These are phyloP conservation scores for Russula vinacea DNA, from an alignment of 768 basidiomycete genomes.

Conservation along the genomic window DNA sequence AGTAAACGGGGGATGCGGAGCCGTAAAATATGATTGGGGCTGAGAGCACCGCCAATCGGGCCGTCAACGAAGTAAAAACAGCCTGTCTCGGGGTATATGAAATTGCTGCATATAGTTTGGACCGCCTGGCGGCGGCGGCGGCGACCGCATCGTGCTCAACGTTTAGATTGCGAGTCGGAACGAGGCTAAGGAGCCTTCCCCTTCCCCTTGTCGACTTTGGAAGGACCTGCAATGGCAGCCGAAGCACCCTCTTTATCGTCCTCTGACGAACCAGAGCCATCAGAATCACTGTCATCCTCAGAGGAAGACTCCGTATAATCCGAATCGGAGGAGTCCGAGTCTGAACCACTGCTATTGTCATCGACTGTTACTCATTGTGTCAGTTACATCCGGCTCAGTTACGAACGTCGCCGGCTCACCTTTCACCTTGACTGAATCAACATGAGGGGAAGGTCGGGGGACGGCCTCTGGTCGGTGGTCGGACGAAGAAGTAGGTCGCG, in stretches of 20 bases:
- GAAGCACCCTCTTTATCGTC: slow-evolving; percentile 4
- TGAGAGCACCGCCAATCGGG: neutral
- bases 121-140: neutral
- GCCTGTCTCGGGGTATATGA: neutral
- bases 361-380: neutral
- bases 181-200: neutral
- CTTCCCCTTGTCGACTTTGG: neutral
- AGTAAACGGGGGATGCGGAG: no score
- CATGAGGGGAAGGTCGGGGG: neutral
- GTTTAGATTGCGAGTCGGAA: no score
- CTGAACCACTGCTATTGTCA: neutral
- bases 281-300: slow-evolving; percentile 14
- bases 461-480: neutral
- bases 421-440: neutral
- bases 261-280: slow-evolving; percentile 5
- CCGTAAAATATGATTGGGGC: neutral
- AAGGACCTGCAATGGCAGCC: neutral
- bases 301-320: slow-evolving; percentile 10
- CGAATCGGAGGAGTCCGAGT: neutral
- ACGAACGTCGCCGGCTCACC: neutral
- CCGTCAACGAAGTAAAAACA: neutral
- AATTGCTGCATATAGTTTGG: neutral
- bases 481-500: neutral
- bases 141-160: no score
- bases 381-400: neutral